Base-by-base conservation (phyloP, 768 basidiomycete species). In the Boletellus ananiceps region DNA sequence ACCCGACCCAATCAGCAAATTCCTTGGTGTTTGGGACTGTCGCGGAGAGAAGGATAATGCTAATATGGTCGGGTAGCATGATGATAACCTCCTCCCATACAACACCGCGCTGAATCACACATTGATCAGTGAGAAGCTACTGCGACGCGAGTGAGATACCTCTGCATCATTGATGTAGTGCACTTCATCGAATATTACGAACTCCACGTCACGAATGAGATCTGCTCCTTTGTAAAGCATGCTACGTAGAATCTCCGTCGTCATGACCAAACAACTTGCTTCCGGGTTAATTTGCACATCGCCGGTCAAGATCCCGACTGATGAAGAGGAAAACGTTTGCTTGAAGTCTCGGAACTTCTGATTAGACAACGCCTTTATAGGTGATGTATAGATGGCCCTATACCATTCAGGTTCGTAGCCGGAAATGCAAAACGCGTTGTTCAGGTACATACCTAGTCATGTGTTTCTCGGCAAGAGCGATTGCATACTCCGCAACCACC, bases 61-160 rank as follows among this genome's bases (percentile, higher is more conserved):
- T 95, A 65, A 98, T 88, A 69, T 99, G 95, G 57, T 98, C 96
- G 0, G 96, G 96, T 12, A 99, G 76, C 93, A 99, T 97, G 66
- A 99, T 99, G 57, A 99, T 99, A 23, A 99, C 95, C 71, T 99
- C 95, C 70, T 99, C 95, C 96, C 96, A 99, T 12, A 99, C 96
- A 15, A 99, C 96, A 35, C 96, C 96, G 63, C 96, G 80, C 95
- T 97, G 63, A 36, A 38, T 34, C 44, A 43, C 47, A 34, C 50
- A 50, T n/a, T 33, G 32, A 54, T 65, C 37, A 66, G 41, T 5
- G 41, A 38, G 23, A 44, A 15, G 40, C 16, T 33, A 25, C 21
- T 31, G 39, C 41, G 41, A 39, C 21, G 44, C n/a, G 43, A 39
- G 47, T 49, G 43, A 47, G 32, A 52, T 34, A 95, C 95, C 85